phyloP scores from a whole-genome alignment of 257 asterid genomes.

The Prunella vulgaris region DNA sequence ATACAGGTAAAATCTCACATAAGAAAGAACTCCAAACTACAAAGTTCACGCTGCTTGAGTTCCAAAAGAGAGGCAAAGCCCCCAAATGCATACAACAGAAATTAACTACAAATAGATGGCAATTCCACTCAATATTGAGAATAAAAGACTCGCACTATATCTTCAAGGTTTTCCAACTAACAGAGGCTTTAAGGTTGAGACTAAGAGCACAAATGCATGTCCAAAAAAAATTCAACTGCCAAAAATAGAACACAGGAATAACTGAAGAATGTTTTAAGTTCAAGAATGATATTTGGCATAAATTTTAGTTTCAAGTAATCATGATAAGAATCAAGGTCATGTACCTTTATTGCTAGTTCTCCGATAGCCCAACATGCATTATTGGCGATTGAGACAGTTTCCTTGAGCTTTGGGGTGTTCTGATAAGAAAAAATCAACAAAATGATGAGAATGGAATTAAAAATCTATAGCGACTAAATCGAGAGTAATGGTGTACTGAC shows the following conservation, averaged over 20 bases:
- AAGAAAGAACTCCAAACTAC: background rate
- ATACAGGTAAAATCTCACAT: constrained; percentile 14
- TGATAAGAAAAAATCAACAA: constrained; percentile 30
- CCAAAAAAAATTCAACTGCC: background rate
- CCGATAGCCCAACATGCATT: constrained; percentile 99
- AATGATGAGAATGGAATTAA: constrained; percentile 9
- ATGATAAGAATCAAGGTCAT: background rate
- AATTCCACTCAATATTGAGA: background rate
- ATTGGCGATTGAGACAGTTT: constrained; percentile 88
- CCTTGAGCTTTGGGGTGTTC: constrained; percentile 79
- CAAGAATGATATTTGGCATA: constrained; percentile 1
- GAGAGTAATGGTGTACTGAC: constrained; percentile 40
- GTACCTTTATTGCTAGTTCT: constrained; percentile 61
- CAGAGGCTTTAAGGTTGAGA: background rate
- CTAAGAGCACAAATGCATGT: background rate
- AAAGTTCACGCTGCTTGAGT: background rate
- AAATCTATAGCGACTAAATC: background rate
- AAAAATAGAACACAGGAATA: background rate
- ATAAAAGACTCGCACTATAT: background rate
- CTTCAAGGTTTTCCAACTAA: background rate
- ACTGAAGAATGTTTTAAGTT: background rate
- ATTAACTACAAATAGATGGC: background rate
- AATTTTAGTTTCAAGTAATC: background rate
- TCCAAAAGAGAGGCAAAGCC: background rate
- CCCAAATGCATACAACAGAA: background rate